Conservation (phyloP, 1,139 yeast genomes). For the Nakaseomyces delphensis region DNA sequence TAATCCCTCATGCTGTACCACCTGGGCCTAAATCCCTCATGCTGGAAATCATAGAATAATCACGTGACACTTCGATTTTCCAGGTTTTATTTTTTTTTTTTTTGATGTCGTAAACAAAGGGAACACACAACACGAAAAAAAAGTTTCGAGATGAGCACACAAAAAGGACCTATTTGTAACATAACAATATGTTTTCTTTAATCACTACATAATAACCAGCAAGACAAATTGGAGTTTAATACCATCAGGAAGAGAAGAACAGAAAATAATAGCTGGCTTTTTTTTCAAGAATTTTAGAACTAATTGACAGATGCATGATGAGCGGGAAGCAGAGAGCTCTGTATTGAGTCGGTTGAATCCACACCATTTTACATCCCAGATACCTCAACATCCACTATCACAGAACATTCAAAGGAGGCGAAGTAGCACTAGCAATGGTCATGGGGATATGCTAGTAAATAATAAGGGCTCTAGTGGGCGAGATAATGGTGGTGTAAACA, state of each 20-base stretch:
- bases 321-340: conserved; percentile 2
- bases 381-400: conserved; percentile 9
- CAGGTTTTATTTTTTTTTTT: neutral
- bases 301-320: conserved; percentile 4
- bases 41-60: neutral
- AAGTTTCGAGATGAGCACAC: neutral
- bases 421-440: conserved; percentile 18
- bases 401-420: conserved; percentile 14
- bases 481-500: neutral
- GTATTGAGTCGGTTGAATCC: conserved; percentile 13
- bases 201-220: too few relatives aligned
- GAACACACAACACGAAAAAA: neutral
- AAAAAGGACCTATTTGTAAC: neutral
- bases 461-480: too few relatives aligned
- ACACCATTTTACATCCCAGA: conserved; percentile 21
- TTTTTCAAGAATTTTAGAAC: neutral
- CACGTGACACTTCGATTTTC: neutral
- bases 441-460: conserved; percentile 21
- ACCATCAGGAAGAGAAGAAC: too few relatives aligned
- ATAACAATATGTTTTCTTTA: too few relatives aligned
- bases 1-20: too few relatives aligned
- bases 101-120: neutral
- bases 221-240: too few relatives aligned
- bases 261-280: too few relatives aligned
- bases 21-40: too few relatives aligned